Conservation (phyloP, 768 basidiomycete genomes). For the Cystofilobasidium capitatum region DNA sequence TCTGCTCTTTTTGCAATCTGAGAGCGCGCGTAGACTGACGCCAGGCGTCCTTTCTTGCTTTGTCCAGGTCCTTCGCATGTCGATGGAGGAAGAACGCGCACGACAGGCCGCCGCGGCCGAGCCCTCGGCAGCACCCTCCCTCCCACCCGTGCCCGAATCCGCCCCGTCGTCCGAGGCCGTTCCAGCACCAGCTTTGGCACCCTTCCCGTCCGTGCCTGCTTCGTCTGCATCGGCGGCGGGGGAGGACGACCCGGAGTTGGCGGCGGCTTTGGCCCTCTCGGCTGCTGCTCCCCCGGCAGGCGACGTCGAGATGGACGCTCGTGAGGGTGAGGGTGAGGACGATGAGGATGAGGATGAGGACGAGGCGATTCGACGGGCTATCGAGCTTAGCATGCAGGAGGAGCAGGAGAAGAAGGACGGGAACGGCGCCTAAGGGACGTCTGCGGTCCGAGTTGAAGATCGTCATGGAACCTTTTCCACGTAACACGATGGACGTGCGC, state of each 20-base stretch:
- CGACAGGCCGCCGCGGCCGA: conserved; percentile 30
- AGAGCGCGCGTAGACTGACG: neutral
- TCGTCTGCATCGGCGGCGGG: conserved; percentile 30
- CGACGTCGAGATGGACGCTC: conserved; percentile 19
- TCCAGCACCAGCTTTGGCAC: conserved; percentile 23
- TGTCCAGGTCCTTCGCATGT: conserved; percentile 22
- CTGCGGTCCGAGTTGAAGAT: too few relatives aligned
- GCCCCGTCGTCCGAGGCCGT: conserved; percentile 29
- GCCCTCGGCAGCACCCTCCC: conserved; percentile 1
- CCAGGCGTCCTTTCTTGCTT: neutral
- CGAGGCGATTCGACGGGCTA: conserved; percentile 79
- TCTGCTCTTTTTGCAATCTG: neutral
- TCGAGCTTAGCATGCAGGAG: conserved; percentile 71
- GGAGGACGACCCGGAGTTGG: conserved; percentile 61
- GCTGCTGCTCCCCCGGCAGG: conserved; percentile 25
- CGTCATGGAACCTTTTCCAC: too few relatives aligned
- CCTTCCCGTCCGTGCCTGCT: conserved; percentile 26
- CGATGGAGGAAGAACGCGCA: conserved; percentile 26
- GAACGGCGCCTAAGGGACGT: too few relatives aligned
- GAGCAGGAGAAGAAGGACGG: conserved; percentile 33
- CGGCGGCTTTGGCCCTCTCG: conserved; percentile 68
- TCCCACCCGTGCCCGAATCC: conserved; percentile 29
- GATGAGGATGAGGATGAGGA: conserved; percentile 53
- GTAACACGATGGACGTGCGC: too few relatives aligned
- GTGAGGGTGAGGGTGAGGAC: conserved; percentile 30